Evolutionary conservation across 331 rosid genomes (phyloP), one percentile per base, ranked within the genome.

Genomic region (Acacia concinna): DNA sequence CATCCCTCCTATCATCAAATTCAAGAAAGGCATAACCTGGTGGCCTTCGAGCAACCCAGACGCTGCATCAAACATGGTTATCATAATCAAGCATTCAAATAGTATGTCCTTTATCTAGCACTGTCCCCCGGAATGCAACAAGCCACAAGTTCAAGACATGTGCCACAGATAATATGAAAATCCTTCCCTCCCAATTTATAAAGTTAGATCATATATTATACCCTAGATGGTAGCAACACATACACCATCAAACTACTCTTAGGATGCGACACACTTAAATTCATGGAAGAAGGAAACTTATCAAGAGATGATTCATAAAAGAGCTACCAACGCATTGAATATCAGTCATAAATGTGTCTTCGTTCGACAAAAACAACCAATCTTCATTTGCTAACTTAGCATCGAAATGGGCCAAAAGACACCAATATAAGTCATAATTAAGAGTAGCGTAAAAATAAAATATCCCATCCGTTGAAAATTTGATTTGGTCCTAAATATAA

Each of bases 31-130:
- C 97, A 80, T 95, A 95, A 6, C 98, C 97, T 0, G 98, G 98
- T 41, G 98, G 98, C 77, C 97, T 88, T 77, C 99, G 89, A 59
- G 99, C 99, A 78, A 95, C 99, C 99, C 97, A 95, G 23, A 95
- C 96, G 74, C 99, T 95, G 90, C 79, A 84, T 65, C 51, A 20
- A 27, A 34, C 75, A 87, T 14, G 23, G 57, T 73, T 30, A 52
- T 68, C 21, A 72, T 12, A 28, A 52, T 37, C 70, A 71, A 62
- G 57, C 23, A 74, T 30, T 37, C 0, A 32, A 68, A 38, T 40
- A 40, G 23, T 0, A 38, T 52, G 46, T 27, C 63, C 30, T 3
- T 4, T 21, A 44, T 43, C 40, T 49, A 41, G 56, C 9, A 71
- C 30, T 15, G 12, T 8, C 23, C 34, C 54, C 21, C 12, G 3